These are phyloP conservation scores for Solanum raphanifolium DNA, from an alignment of 257 asterid species.

Conservation along the genomic window DNA sequence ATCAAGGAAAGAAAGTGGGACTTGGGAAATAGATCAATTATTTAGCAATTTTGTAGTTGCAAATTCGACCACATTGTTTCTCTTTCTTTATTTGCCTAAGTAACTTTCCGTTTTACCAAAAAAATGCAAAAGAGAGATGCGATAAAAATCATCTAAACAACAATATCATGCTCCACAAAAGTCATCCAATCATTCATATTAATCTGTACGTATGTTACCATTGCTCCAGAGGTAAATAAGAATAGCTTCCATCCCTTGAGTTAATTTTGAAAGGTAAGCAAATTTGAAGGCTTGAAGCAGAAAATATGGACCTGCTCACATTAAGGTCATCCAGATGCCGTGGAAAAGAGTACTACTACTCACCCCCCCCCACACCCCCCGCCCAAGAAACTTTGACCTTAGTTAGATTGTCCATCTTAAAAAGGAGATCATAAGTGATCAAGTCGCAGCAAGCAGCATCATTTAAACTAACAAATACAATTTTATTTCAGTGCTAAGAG, in stretches of 20 bases:
- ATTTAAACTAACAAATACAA: not conserved
- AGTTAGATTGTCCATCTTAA: not conserved
- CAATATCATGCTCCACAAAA: not conserved
- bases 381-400: not conserved
- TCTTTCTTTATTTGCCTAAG: not conserved
- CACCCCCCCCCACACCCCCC: no score
- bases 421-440: not conserved
- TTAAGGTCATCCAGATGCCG: not conserved
- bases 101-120: not conserved
- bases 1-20: not conserved
- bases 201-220: not conserved
- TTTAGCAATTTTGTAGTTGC: not conserved
- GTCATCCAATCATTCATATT: not conserved
- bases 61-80: not conserved
- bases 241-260: not conserved
- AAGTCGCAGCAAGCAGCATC: not conserved
- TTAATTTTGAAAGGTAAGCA: not conserved
- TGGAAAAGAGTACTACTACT: not conserved
- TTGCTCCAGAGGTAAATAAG: not conserved
- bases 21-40: not conserved
- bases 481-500: not conserved
- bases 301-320: not conserved
- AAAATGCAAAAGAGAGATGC: not conserved
- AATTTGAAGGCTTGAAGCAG: not conserved
- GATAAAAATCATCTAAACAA: not conserved